Evolutionary conservation across 257 asterid species (phyloP).

Genomic region (Forsythia viridissima): DNA sequence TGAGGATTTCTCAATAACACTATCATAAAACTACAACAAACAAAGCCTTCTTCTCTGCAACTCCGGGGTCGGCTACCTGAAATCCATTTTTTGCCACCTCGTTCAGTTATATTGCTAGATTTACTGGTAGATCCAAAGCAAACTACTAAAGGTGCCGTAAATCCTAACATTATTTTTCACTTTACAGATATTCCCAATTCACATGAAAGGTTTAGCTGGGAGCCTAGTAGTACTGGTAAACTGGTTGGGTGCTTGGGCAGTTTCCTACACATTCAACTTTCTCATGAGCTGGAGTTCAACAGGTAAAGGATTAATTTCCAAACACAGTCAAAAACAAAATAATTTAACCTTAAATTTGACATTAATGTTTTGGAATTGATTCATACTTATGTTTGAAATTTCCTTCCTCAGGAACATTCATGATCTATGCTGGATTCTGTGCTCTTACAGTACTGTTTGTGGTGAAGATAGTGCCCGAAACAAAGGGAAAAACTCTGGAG

Average conservation of each 20-base stretch:
- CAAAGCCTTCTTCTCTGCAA: background rate
- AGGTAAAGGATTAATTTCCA: slow-evolving; percentile 29
- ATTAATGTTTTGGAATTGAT: background rate
- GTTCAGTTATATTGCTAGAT: background rate
- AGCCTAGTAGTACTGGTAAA: slow-evolving; percentile 76
- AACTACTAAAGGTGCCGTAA: background rate
- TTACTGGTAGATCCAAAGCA: background rate
- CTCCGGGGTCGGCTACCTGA: background rate
- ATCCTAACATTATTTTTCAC: background rate
- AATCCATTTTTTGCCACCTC: background rate
- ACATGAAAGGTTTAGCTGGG: slow-evolving; percentile 76
- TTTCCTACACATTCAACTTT: slow-evolving; percentile 80
- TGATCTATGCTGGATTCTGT: slow-evolving; percentile 50
- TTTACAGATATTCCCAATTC: slow-evolving; percentile 74
- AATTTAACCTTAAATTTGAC: background rate
- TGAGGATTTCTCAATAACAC: too few species aligned
- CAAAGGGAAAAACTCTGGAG: slow-evolving; percentile 84
- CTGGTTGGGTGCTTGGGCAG: slow-evolving; percentile 90
- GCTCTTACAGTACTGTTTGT: slow-evolving; percentile 59
- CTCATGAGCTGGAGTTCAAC: slow-evolving; percentile 77
- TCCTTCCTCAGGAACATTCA: slow-evolving; percentile 55
- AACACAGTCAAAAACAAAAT: background rate
- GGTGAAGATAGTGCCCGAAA: slow-evolving; percentile 74
- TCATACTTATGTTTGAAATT: background rate
- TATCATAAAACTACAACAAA: background rate